Conservation (phyloP, 352 stramenopile genomes). For the Globisporangium viniferum region DNA sequence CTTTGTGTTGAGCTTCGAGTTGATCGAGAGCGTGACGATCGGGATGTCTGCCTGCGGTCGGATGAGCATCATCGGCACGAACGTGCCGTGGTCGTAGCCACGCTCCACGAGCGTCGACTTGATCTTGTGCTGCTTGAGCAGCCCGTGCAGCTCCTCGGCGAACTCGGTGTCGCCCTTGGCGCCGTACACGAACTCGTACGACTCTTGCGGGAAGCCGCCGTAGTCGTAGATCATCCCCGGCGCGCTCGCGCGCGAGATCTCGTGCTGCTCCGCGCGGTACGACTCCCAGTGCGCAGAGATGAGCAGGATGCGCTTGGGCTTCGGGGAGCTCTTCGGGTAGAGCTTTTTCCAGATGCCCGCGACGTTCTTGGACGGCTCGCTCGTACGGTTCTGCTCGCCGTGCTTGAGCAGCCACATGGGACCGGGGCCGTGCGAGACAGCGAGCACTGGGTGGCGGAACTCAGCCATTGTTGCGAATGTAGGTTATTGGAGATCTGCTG, state of each 20-base stretch:
- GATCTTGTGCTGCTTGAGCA: conserved; percentile 63
- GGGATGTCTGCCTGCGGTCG: conserved; percentile 82
- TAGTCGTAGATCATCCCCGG: conserved; percentile 88
- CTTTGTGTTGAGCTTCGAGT: conserved; percentile 43
- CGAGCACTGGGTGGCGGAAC: conserved; percentile 37
- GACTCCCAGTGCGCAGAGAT: conserved; percentile 86
- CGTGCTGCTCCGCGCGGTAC: conserved; percentile 35
- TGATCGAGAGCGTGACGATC: conserved; percentile 82
- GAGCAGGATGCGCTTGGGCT: conserved; percentile 74
- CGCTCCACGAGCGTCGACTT: conserved; percentile 41
- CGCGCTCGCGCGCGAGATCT: conserved; percentile 50
- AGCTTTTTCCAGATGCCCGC: conserved; percentile 46
- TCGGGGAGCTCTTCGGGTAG: conserved; percentile 31
- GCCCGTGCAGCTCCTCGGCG: conserved; percentile 51
- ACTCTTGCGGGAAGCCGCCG: conserved; percentile 77
- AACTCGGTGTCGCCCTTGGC: conserved; percentile 65
- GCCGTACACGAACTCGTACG: conserved; percentile 79
- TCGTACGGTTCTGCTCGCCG: conserved; percentile 33
- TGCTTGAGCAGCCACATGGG: conserved; percentile 62
- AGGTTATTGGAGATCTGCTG: not conserved
- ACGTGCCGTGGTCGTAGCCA: conserved; percentile 88
- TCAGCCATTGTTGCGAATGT: conserved; percentile 11
- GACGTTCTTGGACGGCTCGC: conserved; percentile 34
- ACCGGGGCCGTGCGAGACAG: conserved; percentile 58
- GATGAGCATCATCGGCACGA: conserved; percentile 86